A percentile compares a stretch with the other conserved stretches of the same genome.
Evolutionary conservation across 345 rosid species (phyloP).

Genomic region (Punica granatum): DNA sequence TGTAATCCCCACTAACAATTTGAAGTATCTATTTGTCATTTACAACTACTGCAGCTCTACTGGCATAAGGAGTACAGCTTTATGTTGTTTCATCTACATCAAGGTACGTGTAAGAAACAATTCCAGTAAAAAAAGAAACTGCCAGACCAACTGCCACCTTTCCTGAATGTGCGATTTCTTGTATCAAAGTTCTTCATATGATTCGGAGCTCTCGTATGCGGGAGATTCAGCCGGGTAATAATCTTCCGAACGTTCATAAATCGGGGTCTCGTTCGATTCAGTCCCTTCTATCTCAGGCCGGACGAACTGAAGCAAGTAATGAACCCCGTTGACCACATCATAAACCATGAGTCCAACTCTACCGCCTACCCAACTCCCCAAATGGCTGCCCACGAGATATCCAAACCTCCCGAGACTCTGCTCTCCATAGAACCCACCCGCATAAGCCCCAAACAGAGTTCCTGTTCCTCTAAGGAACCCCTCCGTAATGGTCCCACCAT

Average conservation of each 20-base stretch:
- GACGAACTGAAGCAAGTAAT: slow-evolving; percentile 41
- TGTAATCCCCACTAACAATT: background rate
- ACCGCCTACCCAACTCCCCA: slow-evolving; percentile 98
- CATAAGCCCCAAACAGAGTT: slow-evolving; percentile 81
- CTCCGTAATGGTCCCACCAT: slow-evolving; percentile 76
- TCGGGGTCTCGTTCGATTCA: slow-evolving; percentile 1
- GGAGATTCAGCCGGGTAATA: slow-evolving; percentile 3
- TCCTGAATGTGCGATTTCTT: background rate
- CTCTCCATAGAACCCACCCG: slow-evolving; percentile 72
- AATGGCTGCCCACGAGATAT: slow-evolving; percentile 78
- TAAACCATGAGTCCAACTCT: slow-evolving; percentile 86
- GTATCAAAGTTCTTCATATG: slow-evolving; percentile 9
- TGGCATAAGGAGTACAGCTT: background rate
- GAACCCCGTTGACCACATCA: slow-evolving; percentile 69
- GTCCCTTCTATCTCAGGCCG: slow-evolving; percentile 25
- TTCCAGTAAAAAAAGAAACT: background rate
- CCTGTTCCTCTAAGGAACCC: slow-evolving; percentile 86
- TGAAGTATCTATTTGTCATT: background rate
- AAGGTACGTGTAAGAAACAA: background rate
- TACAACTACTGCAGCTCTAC: background rate
- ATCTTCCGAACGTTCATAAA: slow-evolving; percentile 9
- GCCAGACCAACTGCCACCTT: background rate
- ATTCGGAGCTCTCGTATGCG: slow-evolving; percentile 8
- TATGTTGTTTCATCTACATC: background rate
- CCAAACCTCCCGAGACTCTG: slow-evolving; percentile 77